These are phyloP conservation scores for Ophiostoma sp. DNA, from an alignment of 2,329 filamentous ascomycete genomes.

Conservation along the genomic window DNA sequence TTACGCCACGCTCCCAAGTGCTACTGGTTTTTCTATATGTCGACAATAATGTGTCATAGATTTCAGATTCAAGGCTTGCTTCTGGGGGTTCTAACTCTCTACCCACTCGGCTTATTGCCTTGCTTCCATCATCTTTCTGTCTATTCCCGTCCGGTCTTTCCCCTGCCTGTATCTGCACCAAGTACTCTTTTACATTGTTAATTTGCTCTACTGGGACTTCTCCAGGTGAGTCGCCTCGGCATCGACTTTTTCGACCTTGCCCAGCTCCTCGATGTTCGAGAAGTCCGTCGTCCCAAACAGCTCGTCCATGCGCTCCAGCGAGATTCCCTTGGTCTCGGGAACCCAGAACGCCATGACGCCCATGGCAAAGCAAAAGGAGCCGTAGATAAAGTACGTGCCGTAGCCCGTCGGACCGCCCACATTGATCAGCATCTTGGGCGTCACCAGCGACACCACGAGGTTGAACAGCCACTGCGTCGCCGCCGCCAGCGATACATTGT, in stretches of 20 bases:
- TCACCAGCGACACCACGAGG: conserved; percentile 56
- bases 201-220: background rate
- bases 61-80: background rate
- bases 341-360: conserved; percentile 36
- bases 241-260: conserved; percentile 23
- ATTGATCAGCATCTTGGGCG: conserved; percentile 54
- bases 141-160: background rate
- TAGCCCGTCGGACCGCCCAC: conserved; percentile 29
- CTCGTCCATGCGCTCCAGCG: conserved; percentile 31
- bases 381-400: conserved; percentile 55
- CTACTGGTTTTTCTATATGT: background rate
- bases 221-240: conserved; percentile 21
- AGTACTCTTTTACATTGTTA: too few relatives aligned
- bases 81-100: background rate
- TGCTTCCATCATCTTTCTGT: background rate
- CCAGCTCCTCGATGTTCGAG: conserved; percentile 28
- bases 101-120: background rate
- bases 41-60: background rate
- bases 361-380: conserved; percentile 53
- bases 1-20: background rate
- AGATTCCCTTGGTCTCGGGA: conserved; percentile 30
- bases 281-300: conserved; percentile 29
- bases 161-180: background rate
- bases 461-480: conserved; percentile 62
- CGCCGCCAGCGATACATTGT: conserved; percentile 57